Conservation (phyloP, 441 rosid genomes). For the Kokia cookei region DNA sequence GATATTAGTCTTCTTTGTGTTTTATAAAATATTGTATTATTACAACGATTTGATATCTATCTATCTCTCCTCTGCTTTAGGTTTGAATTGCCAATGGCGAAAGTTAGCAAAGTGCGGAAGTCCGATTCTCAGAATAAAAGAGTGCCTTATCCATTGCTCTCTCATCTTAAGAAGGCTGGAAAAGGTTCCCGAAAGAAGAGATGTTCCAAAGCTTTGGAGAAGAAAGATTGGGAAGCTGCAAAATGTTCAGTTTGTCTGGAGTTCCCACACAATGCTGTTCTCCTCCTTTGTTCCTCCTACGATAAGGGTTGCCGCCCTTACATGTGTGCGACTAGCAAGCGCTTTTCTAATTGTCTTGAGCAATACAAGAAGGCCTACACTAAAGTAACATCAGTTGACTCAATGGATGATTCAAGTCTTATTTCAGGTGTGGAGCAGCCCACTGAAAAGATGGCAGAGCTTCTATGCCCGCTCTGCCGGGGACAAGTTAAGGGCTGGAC, state of each 20-base stretch:
- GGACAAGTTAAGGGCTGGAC: slow-evolving; percentile 78
- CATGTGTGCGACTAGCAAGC: slow-evolving; percentile 61
- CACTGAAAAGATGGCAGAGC: slow-evolving; percentile 37
- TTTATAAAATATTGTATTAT: not conserved
- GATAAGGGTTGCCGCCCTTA: slow-evolving; percentile 68
- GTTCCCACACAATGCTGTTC: slow-evolving; percentile 64
- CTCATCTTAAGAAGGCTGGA: slow-evolving; percentile 23
- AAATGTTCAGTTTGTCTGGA: slow-evolving; percentile 60
- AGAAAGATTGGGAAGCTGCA: slow-evolving; percentile 46
- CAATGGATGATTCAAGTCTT: slow-evolving; percentile 18
- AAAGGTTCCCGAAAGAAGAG: slow-evolving; percentile 22
- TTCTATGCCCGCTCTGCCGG: slow-evolving; percentile 56
- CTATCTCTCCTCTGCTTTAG: slow-evolving; percentile 16
- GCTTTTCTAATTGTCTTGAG: slow-evolving; percentile 63
- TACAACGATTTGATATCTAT: slow-evolving; percentile 3
- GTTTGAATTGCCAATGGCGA: slow-evolving; percentile 42
- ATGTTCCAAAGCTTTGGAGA: slow-evolving; percentile 28
- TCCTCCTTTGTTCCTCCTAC: slow-evolving; percentile 55
- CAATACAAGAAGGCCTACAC: slow-evolving; percentile 59
- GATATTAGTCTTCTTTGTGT: not conserved
- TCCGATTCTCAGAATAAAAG: slow-evolving; percentile 18
- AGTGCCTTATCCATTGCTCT: slow-evolving; percentile 18
- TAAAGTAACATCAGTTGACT: slow-evolving; percentile 32
- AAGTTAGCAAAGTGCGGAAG: slow-evolving; percentile 30
- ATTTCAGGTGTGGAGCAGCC: slow-evolving; percentile 9